Evolutionary conservation across 495 filamentous ascomycete species (phyloP), one percentile per base, ranked within the genome.

Genomic region (Aspergillus steynii): DNA sequence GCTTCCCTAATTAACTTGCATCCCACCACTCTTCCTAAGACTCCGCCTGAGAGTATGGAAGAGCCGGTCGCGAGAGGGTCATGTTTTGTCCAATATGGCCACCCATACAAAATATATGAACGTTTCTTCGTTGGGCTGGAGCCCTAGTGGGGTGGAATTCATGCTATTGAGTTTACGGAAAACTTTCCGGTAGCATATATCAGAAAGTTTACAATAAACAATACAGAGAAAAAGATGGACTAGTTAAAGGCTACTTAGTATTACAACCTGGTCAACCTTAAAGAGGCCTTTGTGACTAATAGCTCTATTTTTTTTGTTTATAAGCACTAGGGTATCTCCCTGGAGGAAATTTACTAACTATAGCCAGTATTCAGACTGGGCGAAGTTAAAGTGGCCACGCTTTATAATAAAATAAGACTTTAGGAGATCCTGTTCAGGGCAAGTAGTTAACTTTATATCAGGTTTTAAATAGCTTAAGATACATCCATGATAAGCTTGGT

Each of bases 91-190:
- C 37, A 59, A 45, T 52, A 59, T 51, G 29, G 56, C 28, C 28
- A 59, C 51, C 56, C 56, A 20, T 59, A 34, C 20, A 51, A 25
- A 28, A 51, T 20, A 14, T 46, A 42, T 6, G 26, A 59, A 14
- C 56, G 56, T 52, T 52, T 59, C 12, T 59, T 59, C 10, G 56
- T 59, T 25, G 56, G 56, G 14, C 2, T 59, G 34, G 56, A 59
- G 49, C 56, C 56, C 20, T 12, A 12, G 25, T 51, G 46, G 47
- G 25, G 56, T 52, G 56, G 48, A 9, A 52, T 59, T 5, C 52
- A 52, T 59, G 56, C 56, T 15, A 51, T 59, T n/a, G 56, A 59
- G 20, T 59, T 59, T 28, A 59, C 49, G 10, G n/a, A 59, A 32
- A 10, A 37, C 48, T n/a, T 31, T 29, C 49, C 56, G 2, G 50